A percentile compares a stretch with the other conserved stretches of the same genome.
Conservation (phyloP, 306 rosid species). For the Arachis stenosperma region DNA sequence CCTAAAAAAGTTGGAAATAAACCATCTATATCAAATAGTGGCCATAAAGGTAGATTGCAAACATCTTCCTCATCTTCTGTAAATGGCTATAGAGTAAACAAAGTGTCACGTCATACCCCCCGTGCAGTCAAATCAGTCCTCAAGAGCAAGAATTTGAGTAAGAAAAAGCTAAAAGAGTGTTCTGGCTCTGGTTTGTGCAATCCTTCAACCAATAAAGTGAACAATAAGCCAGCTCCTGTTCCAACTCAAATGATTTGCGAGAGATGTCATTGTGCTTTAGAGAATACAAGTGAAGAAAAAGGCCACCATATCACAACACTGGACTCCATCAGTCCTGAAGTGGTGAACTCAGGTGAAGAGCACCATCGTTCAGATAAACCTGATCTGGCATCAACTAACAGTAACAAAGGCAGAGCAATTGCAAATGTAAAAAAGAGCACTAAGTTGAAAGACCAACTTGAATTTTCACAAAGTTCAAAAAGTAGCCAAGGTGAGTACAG, state of each 20-base stretch:
- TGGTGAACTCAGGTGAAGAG: conserved; percentile 44
- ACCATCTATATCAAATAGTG: conserved; percentile 49
- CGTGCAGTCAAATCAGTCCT: conserved; percentile 64
- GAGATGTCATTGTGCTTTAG: conserved; percentile 76
- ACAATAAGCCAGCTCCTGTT: conserved; percentile 50
- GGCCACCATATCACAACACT: conserved; percentile 43
- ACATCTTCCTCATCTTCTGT: conserved; percentile 61
- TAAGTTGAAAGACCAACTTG: conserved; percentile 71
- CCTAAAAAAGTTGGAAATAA: conserved; percentile 61
- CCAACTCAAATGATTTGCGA: conserved; percentile 68
- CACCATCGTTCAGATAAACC: conserved; percentile 49
- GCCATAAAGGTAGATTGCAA: conserved; percentile 69
- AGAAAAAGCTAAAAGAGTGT: conserved; percentile 74
- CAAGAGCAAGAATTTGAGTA: conserved; percentile 67
- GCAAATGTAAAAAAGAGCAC: conserved; percentile 54
- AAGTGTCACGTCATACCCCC: conserved; percentile 56
- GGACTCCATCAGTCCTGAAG: conserved; percentile 46
- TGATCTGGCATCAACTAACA: conserved; percentile 44
- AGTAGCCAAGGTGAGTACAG: conserved; percentile 94
- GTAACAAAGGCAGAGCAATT: conserved; percentile 47
- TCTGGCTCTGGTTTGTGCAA: conserved; percentile 53
- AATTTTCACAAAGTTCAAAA: conserved; percentile 93
- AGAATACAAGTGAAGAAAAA: conserved; percentile 49
- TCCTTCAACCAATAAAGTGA: conserved; percentile 52
- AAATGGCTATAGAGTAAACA: conserved; percentile 58